These are phyloP conservation scores for Pseudogymnoascus pannorum DNA, from an alignment of 2,329 filamentous ascomycete genomes.

Conservation along the genomic window DNA sequence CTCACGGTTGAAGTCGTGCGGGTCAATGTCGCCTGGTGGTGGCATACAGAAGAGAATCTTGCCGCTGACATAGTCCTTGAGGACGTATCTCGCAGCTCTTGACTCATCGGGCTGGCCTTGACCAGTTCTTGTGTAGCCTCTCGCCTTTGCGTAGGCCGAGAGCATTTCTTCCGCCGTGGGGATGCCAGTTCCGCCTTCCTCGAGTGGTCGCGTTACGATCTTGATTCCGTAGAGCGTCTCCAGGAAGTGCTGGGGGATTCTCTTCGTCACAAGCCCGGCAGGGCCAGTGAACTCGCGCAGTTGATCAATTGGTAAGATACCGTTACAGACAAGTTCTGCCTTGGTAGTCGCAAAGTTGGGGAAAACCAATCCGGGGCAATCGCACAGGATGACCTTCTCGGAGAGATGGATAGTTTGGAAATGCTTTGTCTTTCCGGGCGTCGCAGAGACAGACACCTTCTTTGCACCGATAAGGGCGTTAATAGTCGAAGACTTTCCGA, in stretches of 20 bases:
- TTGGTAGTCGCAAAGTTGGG: slow-evolving; percentile 97
- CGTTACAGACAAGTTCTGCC: slow-evolving; percentile 91
- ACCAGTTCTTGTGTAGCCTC: slow-evolving; percentile 86
- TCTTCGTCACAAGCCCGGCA: slow-evolving; percentile 69
- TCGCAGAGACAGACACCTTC: slow-evolving; percentile 96
- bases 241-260: slow-evolving; percentile 81
- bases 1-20: slow-evolving; percentile 74
- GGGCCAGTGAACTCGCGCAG: slow-evolving; percentile 88
- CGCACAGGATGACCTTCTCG: slow-evolving; percentile 82
- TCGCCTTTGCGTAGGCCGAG: slow-evolving; percentile 74
- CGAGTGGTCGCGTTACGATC: slow-evolving; percentile 69
- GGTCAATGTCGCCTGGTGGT: slow-evolving; percentile 66
- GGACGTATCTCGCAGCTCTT: slow-evolving; percentile 75
- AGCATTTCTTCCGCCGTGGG: slow-evolving; percentile 83
- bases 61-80: slow-evolving; percentile 97
- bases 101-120: slow-evolving; percentile 90
- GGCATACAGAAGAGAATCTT: slow-evolving; percentile 90
- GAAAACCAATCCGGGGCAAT: slow-evolving; percentile 97
- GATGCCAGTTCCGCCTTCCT: slow-evolving; percentile 86
- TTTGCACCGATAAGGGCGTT: slow-evolving; percentile 97
- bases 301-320: slow-evolving; percentile 93
- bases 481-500: slow-evolving; percentile 98
- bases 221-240: slow-evolving; percentile 92
- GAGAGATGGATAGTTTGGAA: slow-evolving; percentile 97
- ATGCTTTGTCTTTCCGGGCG: slow-evolving; percentile 97